Conservation (phyloP, 2,329 filamentous ascomycete species). For the Cytospora schulzeri region DNA sequence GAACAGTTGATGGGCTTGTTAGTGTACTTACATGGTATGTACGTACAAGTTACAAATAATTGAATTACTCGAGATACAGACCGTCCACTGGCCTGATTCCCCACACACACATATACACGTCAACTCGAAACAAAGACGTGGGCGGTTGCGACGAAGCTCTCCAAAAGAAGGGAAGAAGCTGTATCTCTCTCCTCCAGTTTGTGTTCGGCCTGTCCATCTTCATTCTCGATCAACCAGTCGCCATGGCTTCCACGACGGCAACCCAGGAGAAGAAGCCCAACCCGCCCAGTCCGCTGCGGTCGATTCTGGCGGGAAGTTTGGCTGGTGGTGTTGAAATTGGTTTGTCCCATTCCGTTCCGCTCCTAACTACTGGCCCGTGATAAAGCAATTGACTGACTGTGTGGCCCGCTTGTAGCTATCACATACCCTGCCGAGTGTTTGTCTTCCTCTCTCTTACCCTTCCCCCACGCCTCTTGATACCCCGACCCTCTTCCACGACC, state of each 20-base stretch:
- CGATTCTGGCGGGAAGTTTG: conserved; percentile 88
- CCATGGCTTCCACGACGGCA: conserved; percentile 30
- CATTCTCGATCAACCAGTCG: conserved; percentile 2
- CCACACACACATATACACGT: not conserved
- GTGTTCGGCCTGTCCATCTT: not conserved
- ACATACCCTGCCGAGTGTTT: conserved; percentile 93
- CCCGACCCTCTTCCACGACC: not conserved
- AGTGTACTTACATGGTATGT: not conserved
- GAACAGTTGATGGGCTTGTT: not conserved
- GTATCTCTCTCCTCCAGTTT: not conserved
- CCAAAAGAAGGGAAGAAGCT: not conserved
- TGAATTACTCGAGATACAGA: not conserved
- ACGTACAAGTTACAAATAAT: not conserved
- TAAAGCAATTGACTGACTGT: conserved; percentile 32
- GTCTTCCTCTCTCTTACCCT: conserved; percentile 37
- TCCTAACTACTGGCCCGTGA: not conserved
- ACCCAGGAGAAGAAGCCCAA: conserved; percentile 33
- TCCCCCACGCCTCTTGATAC: conserved; percentile 16
- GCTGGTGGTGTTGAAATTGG: conserved; percentile 94
- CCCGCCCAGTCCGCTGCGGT: conserved; percentile 78
- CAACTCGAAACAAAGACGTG: not conserved
- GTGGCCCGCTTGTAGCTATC: conserved; percentile 57
- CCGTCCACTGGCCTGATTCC: not conserved
- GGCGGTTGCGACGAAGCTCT: not conserved
- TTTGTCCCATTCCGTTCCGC: conserved; percentile 43